phyloP scores from a whole-genome alignment of 345 rosid species.

The Clarkia xantiana region DNA sequence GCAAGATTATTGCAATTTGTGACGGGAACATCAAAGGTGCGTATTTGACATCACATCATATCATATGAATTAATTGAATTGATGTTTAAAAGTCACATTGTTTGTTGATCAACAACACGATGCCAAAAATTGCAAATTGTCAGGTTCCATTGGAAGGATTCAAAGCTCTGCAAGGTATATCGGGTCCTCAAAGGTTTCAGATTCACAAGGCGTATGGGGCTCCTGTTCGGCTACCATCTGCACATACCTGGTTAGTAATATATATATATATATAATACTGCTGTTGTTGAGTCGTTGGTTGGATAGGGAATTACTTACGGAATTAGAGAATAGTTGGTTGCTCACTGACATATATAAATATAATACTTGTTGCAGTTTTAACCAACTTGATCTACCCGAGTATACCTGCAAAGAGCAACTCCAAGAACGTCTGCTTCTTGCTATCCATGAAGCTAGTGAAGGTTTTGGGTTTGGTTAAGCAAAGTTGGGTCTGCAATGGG shows the following conservation, averaged over 20 bases:
- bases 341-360: too few relatives aligned
- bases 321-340: too few relatives aligned
- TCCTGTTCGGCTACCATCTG: conserved; percentile 84
- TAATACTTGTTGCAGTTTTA: conserved; percentile 43
- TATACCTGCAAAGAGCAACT: conserved; percentile 71
- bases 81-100: background rate
- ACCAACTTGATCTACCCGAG: conserved; percentile 94
- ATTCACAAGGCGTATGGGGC: conserved; percentile 97
- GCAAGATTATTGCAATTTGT: conserved; percentile 91
- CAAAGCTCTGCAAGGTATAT: conserved; percentile 89
- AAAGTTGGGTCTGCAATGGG: too few relatives aligned
- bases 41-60: conserved; percentile 3
- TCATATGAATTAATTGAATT: background rate
- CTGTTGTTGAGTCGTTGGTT: background rate
- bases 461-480: conserved; percentile 87
- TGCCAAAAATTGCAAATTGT: conserved; percentile 1
- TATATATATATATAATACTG: background rate
- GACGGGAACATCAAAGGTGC: conserved; percentile 93
- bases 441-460: conserved; percentile 92
- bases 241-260: conserved; percentile 94
- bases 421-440: conserved; percentile 73
- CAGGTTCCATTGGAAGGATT: conserved; percentile 95
- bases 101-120: background rate
- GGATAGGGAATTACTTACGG: too few relatives aligned
- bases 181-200: conserved; percentile 92